Conservation (phyloP, 139 green algal species). For the Chlamydomonas incerta region DNA sequence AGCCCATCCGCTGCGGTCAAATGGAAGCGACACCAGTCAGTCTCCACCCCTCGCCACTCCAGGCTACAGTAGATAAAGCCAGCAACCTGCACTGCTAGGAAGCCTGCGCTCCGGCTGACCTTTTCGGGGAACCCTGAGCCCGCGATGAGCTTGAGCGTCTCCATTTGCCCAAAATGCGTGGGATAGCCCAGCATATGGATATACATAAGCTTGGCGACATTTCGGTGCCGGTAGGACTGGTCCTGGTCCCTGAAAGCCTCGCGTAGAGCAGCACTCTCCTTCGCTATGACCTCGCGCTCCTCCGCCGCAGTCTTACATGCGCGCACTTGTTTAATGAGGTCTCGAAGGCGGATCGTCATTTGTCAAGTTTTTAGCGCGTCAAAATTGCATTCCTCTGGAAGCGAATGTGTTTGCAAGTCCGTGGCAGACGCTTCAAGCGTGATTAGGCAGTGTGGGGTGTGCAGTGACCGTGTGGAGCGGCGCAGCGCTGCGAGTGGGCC, state of each 20-base stretch:
- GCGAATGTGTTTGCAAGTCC: too few relatives aligned
- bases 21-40: not conserved
- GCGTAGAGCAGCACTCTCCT: conserved; percentile 94
- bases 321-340: conserved; percentile 91
- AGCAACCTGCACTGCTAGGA: too few relatives aligned
- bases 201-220: conserved; percentile 99
- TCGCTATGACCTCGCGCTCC: conserved; percentile 95
- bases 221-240: conserved; percentile 80
- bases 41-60: too few relatives aligned
- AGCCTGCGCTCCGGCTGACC: conserved; percentile 57
- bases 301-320: conserved; percentile 96
- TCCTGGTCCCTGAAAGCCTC: conserved; percentile 90
- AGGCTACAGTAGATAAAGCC: too few relatives aligned
- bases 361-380: not conserved
- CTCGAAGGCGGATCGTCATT: conserved; percentile 61
- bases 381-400: too few relatives aligned
- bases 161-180: conserved; percentile 99
- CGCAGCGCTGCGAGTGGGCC: too few relatives aligned
- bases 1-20: conserved; percentile 89
- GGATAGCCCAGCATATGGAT: conserved; percentile 99
- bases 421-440: too few relatives aligned
- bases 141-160: conserved; percentile 98
- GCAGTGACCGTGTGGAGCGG: too few relatives aligned
- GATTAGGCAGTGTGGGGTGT: too few relatives aligned
- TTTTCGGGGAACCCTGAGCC: conserved; percentile 89